These are phyloP conservation scores for Fusarium sp. DNA, from an alignment of 2,329 filamentous ascomycete genomes.

Conservation along the genomic window DNA sequence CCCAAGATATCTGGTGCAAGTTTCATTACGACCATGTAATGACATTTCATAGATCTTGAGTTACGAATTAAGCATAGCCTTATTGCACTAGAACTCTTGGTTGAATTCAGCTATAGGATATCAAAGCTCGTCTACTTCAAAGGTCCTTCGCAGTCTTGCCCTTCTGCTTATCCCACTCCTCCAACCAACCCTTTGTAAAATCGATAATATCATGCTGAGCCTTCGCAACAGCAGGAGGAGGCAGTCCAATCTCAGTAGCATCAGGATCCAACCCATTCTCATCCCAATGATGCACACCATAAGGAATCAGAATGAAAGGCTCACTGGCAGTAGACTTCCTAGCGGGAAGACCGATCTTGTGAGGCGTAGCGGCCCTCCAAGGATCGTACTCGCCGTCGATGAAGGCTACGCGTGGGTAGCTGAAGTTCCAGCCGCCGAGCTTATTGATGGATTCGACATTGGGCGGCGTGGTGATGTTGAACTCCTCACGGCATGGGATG, in stretches of 20 bases:
- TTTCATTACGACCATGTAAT: no score
- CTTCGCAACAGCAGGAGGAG: constrained; percentile 69
- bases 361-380: constrained; percentile 80
- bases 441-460: constrained; percentile 78
- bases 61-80: no score
- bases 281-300: constrained; percentile 87
- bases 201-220: constrained; percentile 69
- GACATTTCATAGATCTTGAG: no score
- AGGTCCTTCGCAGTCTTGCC: constrained; percentile 17
- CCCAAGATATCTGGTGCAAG: no score
- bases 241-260: constrained; percentile 71
- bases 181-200: constrained; percentile 77
- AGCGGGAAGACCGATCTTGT: constrained; percentile 71
- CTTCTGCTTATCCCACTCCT: constrained; percentile 64
- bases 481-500: constrained; percentile 73
- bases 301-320: constrained; percentile 79
- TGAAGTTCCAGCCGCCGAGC: constrained; percentile 79
- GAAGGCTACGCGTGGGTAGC: constrained; percentile 79
- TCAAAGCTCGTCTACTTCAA: not conserved
- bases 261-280: constrained; percentile 73
- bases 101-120: not conserved
- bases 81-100: no score
- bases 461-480: constrained; percentile 75
- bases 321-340: constrained; percentile 72
- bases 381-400: constrained; percentile 84